Base-by-base conservation (phyloP, 768 basidiomycete genomes). In the Amanita brunnescens region DNA sequence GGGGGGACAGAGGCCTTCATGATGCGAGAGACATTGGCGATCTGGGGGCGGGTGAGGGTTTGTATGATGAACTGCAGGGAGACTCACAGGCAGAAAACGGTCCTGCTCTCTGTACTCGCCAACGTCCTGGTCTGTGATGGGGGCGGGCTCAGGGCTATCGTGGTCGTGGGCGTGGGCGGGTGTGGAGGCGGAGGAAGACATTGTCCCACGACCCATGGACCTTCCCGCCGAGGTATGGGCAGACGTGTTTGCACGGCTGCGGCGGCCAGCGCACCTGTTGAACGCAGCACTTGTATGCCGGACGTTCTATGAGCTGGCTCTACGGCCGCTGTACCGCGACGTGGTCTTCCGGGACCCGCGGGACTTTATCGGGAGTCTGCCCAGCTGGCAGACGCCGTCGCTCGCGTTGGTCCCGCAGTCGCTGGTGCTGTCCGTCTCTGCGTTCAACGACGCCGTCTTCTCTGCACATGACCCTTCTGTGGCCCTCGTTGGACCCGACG, bases 21-120 rank as follows among this genome's bases (percentile, higher is more conserved):
- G 62, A 98, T 94, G 18, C 95, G 80, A 13, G 92, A 83, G n/a
- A 97, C 93, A 64, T 98, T 98, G 47, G 94, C 94, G 59, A 98
- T 98, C 93, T 94, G 58, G 14, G 20, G 3, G 9, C 1, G 20
- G 34, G 16, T 33, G 40, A 32, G 21, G 49, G 5, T 10, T 1
- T 29, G 16, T 23, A 37, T 23, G 47, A 30, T 26, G 26, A 46
- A 21, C 32, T 12, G 29, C 0, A 13, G 0, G 13, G 14, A 18
- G 18, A 71, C 81, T 58, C 62, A 95, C 93, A 14, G 93, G 92
- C n/a, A 95, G 77, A 68, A 88, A 95, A 16, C 92, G 81, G 69
- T 96, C 93, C 64, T 95, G 93, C 66, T 96, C 93, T 59, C 89
- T 78, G 67, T 93, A 96, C 64, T 95, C 91, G 38, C 91, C 91